Base-by-base conservation (phyloP, 1,139 yeast genomes). In the Blastobotrys aristatus region DNA sequence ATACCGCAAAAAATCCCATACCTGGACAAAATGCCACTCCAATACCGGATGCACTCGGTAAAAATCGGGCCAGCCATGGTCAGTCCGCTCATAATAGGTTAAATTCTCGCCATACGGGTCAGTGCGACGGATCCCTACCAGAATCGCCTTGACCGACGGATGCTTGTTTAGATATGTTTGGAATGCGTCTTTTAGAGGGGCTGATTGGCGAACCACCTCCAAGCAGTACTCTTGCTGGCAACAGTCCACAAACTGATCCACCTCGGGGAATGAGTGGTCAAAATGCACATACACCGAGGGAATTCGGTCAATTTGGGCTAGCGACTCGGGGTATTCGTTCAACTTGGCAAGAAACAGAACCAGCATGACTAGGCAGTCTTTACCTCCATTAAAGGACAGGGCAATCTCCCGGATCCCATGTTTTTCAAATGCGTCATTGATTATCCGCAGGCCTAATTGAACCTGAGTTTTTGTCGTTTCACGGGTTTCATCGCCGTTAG, bases 61-160 rank as follows among this genome's bases (percentile, higher is more conserved):
- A 61, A 88, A 88, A 33, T 71, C 68, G n/a, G 96, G 96, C 96
- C 96, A 88, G 46, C 87, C 80, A 53, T 79, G 83, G 61, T 88
- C 96, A 0, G 96, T 88, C 35, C 59, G 63, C 57, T 85, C 89
- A 50, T 82, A 75, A 47, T 73, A 73, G 14, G 69, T 54, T 33
- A 88, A 69, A 13, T 67, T 55, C 1, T 67, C 66, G 0, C 94
- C 89, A 60, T 75, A 84, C 0, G 96, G 96, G 60, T 88, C 96
- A 3, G 84, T 76, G 50, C 84, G 75, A 46, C 96, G 72, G 16
- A 86, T 86, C 0, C 96, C 96, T 1, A 88, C 92, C 27, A 88
- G 71, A 1, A 88, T 79, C 14, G 88, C 80, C 58, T 76, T 75
- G 27, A 84, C 68, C 1, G 70, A 51, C 0, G 79, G 73, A 49